Base-by-base conservation (phyloP, 768 basidiomycete genomes). In the Gymnopilus junonius region DNA sequence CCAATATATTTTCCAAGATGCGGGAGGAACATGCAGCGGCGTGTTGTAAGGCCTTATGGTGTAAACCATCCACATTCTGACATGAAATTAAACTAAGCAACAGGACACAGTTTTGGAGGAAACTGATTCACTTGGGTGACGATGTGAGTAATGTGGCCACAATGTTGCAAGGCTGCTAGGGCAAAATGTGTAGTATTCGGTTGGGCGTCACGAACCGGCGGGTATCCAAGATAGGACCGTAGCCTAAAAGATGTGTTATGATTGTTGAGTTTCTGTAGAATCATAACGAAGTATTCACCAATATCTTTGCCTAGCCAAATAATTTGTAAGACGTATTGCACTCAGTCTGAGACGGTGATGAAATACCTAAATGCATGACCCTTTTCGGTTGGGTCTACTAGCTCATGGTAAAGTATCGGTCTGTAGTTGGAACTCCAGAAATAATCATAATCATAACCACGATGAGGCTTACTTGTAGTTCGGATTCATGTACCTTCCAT, bases 101-200 rank as follows among this genome's bases (percentile, higher is more conserved):
- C 32, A n/a, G 34, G 31, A n/a, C 23, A 32, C 50, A 20, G 15
- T 39, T 17, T 8, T 14, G 14, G 31, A 25, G 46, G n/a, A 34
- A 35, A 25, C 17, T 17, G 7, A 48, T 55, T 55, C 83, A 90
- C 91, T 75, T 90, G 91, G 0, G 97, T 99, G 64, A 98, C 87
- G 32, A 95, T 74, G 27, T 79, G 77, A 21, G 82, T 75, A 20
- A 92, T 79, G 56, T 87, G 75, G 2, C 83, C 84, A 8, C 90
- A 76, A 66, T 93, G 80, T 69, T 93, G 90, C 50, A 97, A 79
- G 2, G 95, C 93, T 5, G 93, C 91, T 27, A 99, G 77, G 8
- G 93, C 90, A 68, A 86, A 93, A 73, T 99, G 97, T 0, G 92
- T 95, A 4, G 94, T 88, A 68, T 97, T 98, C 4, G 95, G 94